Conservation (phyloP, 352 stramenopile genomes). For the Pseudoperonospora humuli region DNA sequence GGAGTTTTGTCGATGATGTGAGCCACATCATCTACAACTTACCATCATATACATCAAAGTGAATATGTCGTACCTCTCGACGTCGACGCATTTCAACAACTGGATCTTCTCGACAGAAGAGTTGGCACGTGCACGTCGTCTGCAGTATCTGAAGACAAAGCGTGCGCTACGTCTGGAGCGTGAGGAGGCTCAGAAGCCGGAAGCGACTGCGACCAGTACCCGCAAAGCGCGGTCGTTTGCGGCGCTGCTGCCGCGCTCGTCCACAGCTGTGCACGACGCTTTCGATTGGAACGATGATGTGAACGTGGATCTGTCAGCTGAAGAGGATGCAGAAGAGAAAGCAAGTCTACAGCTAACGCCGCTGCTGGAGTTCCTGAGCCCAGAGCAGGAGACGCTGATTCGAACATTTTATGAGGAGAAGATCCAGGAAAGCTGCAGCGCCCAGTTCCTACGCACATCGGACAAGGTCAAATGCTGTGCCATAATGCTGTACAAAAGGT, state of each 20-base stretch:
- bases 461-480: slow-evolving; percentile 85
- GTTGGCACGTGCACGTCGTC: slow-evolving; percentile 39
- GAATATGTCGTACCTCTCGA: slow-evolving; percentile 72
- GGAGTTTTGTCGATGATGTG: too few relatives aligned
- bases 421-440: slow-evolving; percentile 77
- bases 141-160: slow-evolving; percentile 62
- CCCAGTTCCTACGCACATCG: slow-evolving; percentile 73
- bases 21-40: too few relatives aligned
- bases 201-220: slow-evolving; percentile 6
- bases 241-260: slow-evolving; percentile 54
- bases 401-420: slow-evolving; percentile 74
- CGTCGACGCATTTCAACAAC: slow-evolving; percentile 87
- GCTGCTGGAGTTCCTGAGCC: slow-evolving; percentile 49
- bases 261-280: slow-evolving; percentile 47
- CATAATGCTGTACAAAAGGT: slow-evolving; percentile 83
- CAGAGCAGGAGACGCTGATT: slow-evolving; percentile 57
- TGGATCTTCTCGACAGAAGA: slow-evolving; percentile 74
- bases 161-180: slow-evolving; percentile 54
- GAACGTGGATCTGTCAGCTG: slow-evolving; percentile 30
- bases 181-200: slow-evolving; percentile 32
- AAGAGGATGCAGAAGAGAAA: slow-evolving; percentile 50
- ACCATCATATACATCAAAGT: too few relatives aligned
- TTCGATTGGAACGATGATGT: slow-evolving; percentile 76
- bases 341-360: slow-evolving; percentile 37
- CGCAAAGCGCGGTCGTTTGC: slow-evolving; percentile 79